These are phyloP conservation scores for Cryptococcus sp. DNA, from an alignment of 1,284 basidiomycete genomes.

Conservation along the genomic window DNA sequence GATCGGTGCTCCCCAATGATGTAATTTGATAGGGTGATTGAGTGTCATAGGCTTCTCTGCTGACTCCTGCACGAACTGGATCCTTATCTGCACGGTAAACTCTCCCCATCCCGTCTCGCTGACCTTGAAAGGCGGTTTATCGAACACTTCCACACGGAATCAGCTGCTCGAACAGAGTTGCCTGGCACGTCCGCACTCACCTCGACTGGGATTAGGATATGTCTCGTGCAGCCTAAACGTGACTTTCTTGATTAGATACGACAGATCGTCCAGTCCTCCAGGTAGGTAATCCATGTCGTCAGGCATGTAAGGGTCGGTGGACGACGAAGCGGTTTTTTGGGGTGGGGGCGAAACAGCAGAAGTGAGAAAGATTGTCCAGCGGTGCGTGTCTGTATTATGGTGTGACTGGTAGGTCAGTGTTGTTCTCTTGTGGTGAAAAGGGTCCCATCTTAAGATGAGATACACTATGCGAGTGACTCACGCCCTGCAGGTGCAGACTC, in stretches of 20 bases:
- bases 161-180: background rate
- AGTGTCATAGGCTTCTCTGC: slow-evolving; percentile 86
- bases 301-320: slow-evolving; percentile 9
- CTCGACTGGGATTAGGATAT: slow-evolving; percentile 84
- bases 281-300: slow-evolving; percentile 49
- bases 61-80: slow-evolving; percentile 88
- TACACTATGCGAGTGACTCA: slow-evolving; percentile 25
- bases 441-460: background rate
- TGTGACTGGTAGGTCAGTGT: slow-evolving; percentile 1
- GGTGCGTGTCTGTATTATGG: slow-evolving; percentile 83
- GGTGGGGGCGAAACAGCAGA: slow-evolving; percentile 59
- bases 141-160: slow-evolving; percentile 63
- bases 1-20: slow-evolving; percentile 73
- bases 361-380: slow-evolving; percentile 94
- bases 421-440: background rate
- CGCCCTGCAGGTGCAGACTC: slow-evolving; percentile 41
- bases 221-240: slow-evolving; percentile 98
- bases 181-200: slow-evolving; percentile 58
- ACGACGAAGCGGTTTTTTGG: slow-evolving; percentile 54
- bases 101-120: slow-evolving; percentile 99
- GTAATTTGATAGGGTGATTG: slow-evolving; percentile 92
- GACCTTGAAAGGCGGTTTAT: slow-evolving; percentile 90
- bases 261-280: slow-evolving; percentile 83
- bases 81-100: slow-evolving; percentile 92
- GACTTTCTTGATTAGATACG: slow-evolving; percentile 89